Evolutionary conservation across 768 basidiomycete species (phyloP), one percentile per base, ranked within the genome.

Genomic region (Filobasidium wieringae): DNA sequence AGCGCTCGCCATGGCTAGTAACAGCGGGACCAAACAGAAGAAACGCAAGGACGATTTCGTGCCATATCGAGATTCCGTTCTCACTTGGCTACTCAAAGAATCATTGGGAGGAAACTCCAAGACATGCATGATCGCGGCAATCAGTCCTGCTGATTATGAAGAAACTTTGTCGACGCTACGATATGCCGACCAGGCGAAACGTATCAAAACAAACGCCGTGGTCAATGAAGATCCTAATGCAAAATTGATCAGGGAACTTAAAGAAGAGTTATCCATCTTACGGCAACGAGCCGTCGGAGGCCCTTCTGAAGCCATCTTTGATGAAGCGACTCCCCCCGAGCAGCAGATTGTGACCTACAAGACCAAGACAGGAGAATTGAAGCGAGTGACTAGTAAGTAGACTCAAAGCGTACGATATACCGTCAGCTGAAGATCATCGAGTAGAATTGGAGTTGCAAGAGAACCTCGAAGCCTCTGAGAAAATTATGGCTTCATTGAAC

Each of bases 211-310:
- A 76, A 93, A 96, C 78, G 93, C 95, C 15, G 83, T 97, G 58
- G 88, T 99, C 64, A 99, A 99, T 76, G 95, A 99, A 77, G 95
- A 99, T 80, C 95, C 95, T 31, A 99, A 96, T 68, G 93, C 93
- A 70, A 96, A 90, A 78, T 85, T 99, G 57, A 92, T 99, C 57
- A 64, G 70, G 49, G 93, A 97, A 75, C 86, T 99, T 73, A 99
- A 97, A 76, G 95, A 97, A 77, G 95, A 99, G 76, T 78, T 99
- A 41, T 88, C 93, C 14, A 27, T 47, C 5, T 27, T 47, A 72
- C 79, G 67, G 65, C 41, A 53, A 63, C 49, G 19, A 27, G 59
- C 43, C 34, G 57, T n/a, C 26, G 53, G 7, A 50, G 33, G 36
- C 39, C 22, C 12, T 37, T 43, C 26, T 15, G 89, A 92, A 76